Evolutionary conservation across 179 eudicot species (phyloP), one percentile per base, ranked within the genome.

Genomic region (Spinacia oleracea): DNA sequence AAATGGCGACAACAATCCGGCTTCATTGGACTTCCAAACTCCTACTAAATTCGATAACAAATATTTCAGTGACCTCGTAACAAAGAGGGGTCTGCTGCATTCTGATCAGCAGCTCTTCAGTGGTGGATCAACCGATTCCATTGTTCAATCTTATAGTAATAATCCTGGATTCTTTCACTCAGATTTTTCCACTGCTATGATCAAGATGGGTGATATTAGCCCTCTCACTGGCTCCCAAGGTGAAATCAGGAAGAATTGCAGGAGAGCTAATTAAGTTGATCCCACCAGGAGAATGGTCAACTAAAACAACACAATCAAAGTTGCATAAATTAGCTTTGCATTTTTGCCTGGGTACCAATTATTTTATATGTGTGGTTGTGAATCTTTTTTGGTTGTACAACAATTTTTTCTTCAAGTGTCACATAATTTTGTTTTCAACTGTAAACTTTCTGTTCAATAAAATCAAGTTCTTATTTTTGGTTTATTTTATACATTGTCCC

Each of bases 1-100:
- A 0, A 66, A 76, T 3, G 85, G 87, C 0, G 85, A 82, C 25
- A 58, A 79, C 65, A 86, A 86, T 45, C 74, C 84, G 11, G 81
- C 89, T 9, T 81, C 90, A 0, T 76, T 88, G 2, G 90, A 88
- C 72, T 70, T 65, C 51, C 84, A 74, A 42, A 88, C 80, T 50
- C 87, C 86, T 0, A 88, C 78, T 35, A 51, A 70, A 21, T 86
- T 88, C 35, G 90, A 88, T 55, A 84, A 83, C 83, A 82, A 83
- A 73, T 88, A 88, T 79, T 88, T 9, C 73, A 79, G 63, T 45
- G 70, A 88, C 58, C 68, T 88, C 23, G 74, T 86, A 16, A 80
- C 72, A 55, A 80, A 82, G 43, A 86, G 71, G 53, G 84, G 90
- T 27, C 83, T 87, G 9, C 85, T 87, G n/a, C 76, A 74, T 43